These are phyloP conservation scores for Clavispora santaluciae DNA, from an alignment of 805 yeast species.

Conservation along the genomic window DNA sequence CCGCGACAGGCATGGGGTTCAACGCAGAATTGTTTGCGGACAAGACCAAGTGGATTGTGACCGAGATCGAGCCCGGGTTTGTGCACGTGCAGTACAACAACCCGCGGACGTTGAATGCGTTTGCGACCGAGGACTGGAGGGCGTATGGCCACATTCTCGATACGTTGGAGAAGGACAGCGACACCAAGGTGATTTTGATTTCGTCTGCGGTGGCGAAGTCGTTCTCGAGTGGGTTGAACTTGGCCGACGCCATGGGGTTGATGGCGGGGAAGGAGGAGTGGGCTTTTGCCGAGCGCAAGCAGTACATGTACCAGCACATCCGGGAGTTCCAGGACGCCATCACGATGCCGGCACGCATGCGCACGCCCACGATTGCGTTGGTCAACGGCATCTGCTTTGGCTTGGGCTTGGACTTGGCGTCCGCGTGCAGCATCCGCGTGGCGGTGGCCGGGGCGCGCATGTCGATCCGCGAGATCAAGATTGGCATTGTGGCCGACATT, in stretches of 20 bases:
- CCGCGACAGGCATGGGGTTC: too few relatives aligned
- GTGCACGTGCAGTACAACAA: constrained; percentile 59
- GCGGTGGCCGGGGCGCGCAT: constrained; percentile 49
- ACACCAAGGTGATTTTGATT: constrained; percentile 48
- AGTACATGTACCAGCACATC: constrained; percentile 35
- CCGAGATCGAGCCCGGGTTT: constrained; percentile 42
- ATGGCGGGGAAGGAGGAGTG: constrained; percentile 6
- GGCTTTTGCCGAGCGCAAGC: constrained; percentile 18
- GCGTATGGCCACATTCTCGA: constrained; percentile 49
- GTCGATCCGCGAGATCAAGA: constrained; percentile 63
- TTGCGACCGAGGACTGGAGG: constrained; percentile 50
- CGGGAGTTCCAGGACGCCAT: constrained; percentile 56
- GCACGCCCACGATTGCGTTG: constrained; percentile 61
- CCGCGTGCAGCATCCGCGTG: constrained; percentile 55
- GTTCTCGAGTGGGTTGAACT: constrained; percentile 64
- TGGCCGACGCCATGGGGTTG: constrained; percentile 29
- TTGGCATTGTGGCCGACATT: constrained; percentile 76
- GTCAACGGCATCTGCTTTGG: constrained; percentile 65
- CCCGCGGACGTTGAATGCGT: constrained; percentile 57
- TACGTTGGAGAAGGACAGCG: constrained; percentile 38
- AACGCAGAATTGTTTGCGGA: constrained; percentile 4
- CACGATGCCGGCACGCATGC: constrained; percentile 41
- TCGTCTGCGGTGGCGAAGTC: constrained; percentile 52
- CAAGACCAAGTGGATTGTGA: constrained; percentile 27
- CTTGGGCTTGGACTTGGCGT: constrained; percentile 61